Evolutionary conservation across 441 rosid genomes (phyloP), one percentile per base, ranked within the genome.

Genomic region (Jatropha multifida): DNA sequence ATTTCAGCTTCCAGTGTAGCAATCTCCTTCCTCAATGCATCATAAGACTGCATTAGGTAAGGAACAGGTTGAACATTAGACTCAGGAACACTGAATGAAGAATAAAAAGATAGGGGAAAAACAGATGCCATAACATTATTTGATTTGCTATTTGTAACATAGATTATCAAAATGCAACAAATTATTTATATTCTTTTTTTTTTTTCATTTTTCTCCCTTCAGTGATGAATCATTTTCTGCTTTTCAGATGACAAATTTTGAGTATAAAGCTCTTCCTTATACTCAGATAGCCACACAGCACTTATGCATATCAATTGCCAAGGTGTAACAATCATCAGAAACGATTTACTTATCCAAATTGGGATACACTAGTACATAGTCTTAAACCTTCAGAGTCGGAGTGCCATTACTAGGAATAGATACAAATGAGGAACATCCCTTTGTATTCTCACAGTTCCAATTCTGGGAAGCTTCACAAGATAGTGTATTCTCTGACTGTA

Each of bases 1-100:
- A 90, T 94, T 70, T 94, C 90, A 74, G 81, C 78, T 86, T 94
- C 97, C 37, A 92, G 90, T 38, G 80, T 68, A 18, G 88, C 92
- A 59, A 94, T 90, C 81, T 94, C 97, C 71, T 82, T 84, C 85
- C 78, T 90, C 78, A 94, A 81, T 74, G 85, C 92, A 61, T 75
- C 83, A 69, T 86, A 82, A 72, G 94, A 86, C 96, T 92, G 77
- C 85, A 86, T 65, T 49, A 26, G 27, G 67, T 37, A 72, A 41
- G 64, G 58, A 74, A 70, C 51, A 71, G 56, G 49, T 69, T 59
- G 32, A 41, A 40, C 20, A 42, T 48, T 59, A 48, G 61, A 65
- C 20, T 46, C 23, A 48, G 46, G 41, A 71, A 56, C 78, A 48
- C 1, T 38, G 59, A 64, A 42, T 27, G 72, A 27, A 52, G 27